Percentiles rank a stretch among this genome's conserved stretches.
Evolutionary conservation across 192 early-diverging fungal species (phyloP).

Genomic region (Rhizoclosmatium globosum): DNA sequence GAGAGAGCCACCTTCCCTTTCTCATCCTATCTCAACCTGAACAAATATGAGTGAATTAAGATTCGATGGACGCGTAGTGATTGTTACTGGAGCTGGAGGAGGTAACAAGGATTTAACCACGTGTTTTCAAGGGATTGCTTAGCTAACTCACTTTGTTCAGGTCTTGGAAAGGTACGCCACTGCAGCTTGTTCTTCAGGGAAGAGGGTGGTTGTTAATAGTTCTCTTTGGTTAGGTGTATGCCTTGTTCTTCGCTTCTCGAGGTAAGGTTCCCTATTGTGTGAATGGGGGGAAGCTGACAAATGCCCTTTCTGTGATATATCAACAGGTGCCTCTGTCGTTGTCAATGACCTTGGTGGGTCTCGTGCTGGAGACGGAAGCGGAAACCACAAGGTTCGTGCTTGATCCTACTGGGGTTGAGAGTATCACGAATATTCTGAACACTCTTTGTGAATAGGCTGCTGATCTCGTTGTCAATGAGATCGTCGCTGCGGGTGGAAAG

Average conservation of each 20-base stretch:
- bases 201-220: neutral
- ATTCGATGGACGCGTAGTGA: constrained; percentile 75
- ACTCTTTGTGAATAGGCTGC: constrained; percentile 66
- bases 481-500: constrained; percentile 83
- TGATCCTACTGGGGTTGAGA: neutral
- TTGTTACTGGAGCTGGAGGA: constrained; percentile 97
- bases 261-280: constrained; percentile 31
- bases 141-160: constrained; percentile 28
- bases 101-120: constrained; percentile 54
- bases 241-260: constrained; percentile 87
- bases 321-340: constrained; percentile 86
- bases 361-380: constrained; percentile 78
- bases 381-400: constrained; percentile 54
- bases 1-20: too few relatives aligned
- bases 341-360: constrained; percentile 94
- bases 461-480: constrained; percentile 95
- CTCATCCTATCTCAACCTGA: too few relatives aligned
- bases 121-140: neutral
- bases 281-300: constrained; percentile 10
- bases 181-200: neutral
- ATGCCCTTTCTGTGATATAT: neutral
- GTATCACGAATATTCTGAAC: neutral
- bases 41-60: constrained; percentile 32
- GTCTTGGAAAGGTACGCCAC: constrained; percentile 56
- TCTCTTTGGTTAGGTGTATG: constrained; percentile 71